Evolutionary conservation across 2,329 filamentous ascomycete species (phyloP).

Genomic region (Cladophialophora carrionii): DNA sequence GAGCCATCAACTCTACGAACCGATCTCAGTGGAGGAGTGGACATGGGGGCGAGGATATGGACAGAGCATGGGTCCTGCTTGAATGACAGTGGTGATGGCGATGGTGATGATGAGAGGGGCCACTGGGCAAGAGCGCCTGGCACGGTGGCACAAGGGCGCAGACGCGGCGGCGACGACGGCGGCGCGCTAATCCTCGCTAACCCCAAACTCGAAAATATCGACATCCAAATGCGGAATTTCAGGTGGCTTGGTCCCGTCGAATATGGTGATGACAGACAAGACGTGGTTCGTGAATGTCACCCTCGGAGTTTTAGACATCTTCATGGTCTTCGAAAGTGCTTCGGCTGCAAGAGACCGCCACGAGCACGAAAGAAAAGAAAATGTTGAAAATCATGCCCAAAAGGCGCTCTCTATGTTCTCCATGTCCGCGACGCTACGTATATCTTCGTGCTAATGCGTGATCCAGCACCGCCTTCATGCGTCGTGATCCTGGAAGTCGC

Average conservation of each 20-base stretch:
- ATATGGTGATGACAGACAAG: slow-evolving; percentile 11
- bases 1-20: slow-evolving; percentile 6
- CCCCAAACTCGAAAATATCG: background rate
- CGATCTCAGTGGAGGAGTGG: slow-evolving; percentile 1
- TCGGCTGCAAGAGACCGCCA: slow-evolving; percentile 26
- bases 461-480: background rate
- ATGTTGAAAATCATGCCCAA: slow-evolving; percentile 31
- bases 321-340: slow-evolving; percentile 33
- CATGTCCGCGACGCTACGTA: background rate
- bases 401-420: background rate
- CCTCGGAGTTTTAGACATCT: slow-evolving; percentile 12
- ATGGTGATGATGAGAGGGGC: background rate
- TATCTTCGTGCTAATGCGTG: background rate
- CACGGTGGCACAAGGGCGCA: background rate
- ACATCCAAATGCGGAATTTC: slow-evolving; percentile 1
- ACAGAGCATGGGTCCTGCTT: background rate
- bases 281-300: slow-evolving; percentile 12
- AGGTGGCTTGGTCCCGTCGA: slow-evolving; percentile 6
- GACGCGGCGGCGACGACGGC: background rate
- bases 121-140: background rate
- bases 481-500: background rate
- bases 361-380: slow-evolving; percentile 28
- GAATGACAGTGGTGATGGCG: background rate
- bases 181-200: background rate
- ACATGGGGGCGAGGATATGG: background rate